A percentile compares a stretch with the other conserved stretches of the same genome.
Evolutionary conservation across 2,329 filamentous ascomycete genomes (phyloP).

Genomic region (Epichloe gansuensis): DNA sequence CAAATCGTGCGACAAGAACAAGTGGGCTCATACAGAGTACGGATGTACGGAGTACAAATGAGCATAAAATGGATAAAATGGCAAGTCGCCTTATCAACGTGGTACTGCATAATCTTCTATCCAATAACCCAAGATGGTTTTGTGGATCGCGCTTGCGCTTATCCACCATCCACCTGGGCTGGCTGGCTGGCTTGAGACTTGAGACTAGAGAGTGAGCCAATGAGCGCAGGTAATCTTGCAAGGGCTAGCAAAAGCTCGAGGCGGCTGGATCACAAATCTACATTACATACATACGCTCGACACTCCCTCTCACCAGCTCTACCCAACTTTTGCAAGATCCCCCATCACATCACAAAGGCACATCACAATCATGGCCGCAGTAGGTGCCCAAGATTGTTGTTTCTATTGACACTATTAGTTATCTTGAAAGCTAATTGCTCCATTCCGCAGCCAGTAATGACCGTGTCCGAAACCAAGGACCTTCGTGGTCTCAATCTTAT

Average conservation of each 20-base stretch:
- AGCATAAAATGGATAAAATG: not conserved
- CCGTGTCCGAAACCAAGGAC: conserved; percentile 90
- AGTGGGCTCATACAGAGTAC: not conserved
- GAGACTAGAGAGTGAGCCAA: not conserved
- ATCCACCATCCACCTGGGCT: not conserved
- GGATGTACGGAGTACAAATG: not conserved
- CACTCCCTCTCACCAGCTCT: not conserved
- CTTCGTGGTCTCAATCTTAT: conserved; percentile 94
- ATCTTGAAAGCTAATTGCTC: not conserved
- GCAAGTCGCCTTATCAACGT: too few relatives aligned
- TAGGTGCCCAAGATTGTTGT: conserved; percentile 21
- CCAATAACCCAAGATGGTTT: not conserved
- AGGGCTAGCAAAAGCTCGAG: conserved; percentile 2
- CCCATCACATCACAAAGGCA: conserved; percentile 1
- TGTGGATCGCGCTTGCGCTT: not conserved
- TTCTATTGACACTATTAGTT: not conserved
- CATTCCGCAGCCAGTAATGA: conserved; percentile 44
- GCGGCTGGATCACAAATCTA: not conserved
- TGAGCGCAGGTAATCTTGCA: conserved; percentile 3
- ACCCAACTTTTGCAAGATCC: conserved; percentile 1
- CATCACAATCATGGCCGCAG: conserved; percentile 35
- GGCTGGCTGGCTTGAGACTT: too few relatives aligned
- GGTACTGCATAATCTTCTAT: too few relatives aligned
- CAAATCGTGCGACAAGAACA: not conserved
- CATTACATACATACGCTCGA: not conserved